A percentile compares a stretch with the other conserved stretches of the same genome.
These are phyloP conservation scores for Triticum turgidum DNA, from an alignment of 176 grass and related monocot genomes.

Conservation along the genomic window DNA sequence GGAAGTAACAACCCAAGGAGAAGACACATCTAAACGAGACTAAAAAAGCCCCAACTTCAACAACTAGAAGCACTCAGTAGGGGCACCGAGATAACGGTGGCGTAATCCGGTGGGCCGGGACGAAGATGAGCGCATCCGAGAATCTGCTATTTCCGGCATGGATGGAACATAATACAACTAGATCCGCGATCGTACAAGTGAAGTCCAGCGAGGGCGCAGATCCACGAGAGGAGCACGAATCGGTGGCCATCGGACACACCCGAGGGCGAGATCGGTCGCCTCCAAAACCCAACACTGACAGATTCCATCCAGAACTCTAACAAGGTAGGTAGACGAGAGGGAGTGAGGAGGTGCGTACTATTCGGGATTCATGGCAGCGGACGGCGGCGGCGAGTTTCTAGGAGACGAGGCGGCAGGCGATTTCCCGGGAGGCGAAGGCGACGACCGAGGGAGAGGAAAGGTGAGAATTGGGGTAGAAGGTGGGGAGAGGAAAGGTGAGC, in stretches of 20 bases:
- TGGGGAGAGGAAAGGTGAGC: not conserved
- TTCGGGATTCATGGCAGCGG: constrained; percentile 47
- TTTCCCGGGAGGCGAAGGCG: constrained; percentile 19
- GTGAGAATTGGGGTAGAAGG: not conserved
- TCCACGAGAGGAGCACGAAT: constrained; percentile 14
- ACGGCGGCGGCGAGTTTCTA: not conserved
- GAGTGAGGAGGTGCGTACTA: constrained; percentile 29
- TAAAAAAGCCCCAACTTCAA: not conserved
- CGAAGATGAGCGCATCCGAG: not conserved
- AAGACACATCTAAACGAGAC: not conserved
- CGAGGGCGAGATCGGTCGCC: constrained; percentile 30
- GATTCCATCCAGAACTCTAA: not conserved
- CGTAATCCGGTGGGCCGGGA: not conserved
- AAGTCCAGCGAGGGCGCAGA: not conserved
- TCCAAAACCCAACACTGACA: not conserved
- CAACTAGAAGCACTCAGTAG: not conserved
- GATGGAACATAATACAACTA: not conserved
- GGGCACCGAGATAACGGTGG: not conserved
- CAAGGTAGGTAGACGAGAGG: not conserved
- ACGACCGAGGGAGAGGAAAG: not conserved
- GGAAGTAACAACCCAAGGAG: not conserved
- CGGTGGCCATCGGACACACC: not conserved
- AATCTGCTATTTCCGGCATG: constrained; percentile 13
- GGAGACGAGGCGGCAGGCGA: not conserved
- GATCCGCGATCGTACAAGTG: not conserved